Conservation (phyloP, 768 basidiomycete species). For the Hebeloma cylindrosporum region DNA sequence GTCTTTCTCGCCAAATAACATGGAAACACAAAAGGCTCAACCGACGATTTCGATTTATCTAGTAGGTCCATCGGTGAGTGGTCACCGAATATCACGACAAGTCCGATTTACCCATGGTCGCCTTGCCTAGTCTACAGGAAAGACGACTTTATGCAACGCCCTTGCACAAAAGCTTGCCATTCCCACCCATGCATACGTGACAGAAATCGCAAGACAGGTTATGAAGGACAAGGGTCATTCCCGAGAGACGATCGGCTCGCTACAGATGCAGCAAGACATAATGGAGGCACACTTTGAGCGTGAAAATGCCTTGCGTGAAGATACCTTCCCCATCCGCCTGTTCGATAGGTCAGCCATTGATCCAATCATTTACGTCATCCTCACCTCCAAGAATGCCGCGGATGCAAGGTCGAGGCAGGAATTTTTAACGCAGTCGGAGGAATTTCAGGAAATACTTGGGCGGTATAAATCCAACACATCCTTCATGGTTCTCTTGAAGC, state of each 20-base stretch:
- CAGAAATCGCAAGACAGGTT: constrained; percentile 60
- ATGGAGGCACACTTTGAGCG: constrained; percentile 52
- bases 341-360: constrained; percentile 69
- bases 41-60: constrained; percentile 37
- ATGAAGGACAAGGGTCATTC: constrained; percentile 56
- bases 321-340: constrained; percentile 35
- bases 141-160: constrained; percentile 63
- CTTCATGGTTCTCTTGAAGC: constrained; percentile 54
- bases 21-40: constrained; percentile 1
- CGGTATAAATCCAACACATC: constrained; percentile 40
- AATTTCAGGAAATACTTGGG: constrained; percentile 42
- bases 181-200: constrained; percentile 41
- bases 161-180: constrained; percentile 44
- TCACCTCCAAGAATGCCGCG: constrained; percentile 40
- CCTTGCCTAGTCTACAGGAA: constrained; percentile 53
- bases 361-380: constrained; percentile 59
- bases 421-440: constrained; percentile 33
- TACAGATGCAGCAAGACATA: constrained; percentile 66
- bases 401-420: constrained; percentile 36
- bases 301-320: constrained; percentile 34
- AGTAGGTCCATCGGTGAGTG: constrained; percentile 53
- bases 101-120: too few relatives aligned
- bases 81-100: background rate
- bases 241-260: constrained; percentile 44
- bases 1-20: too few relatives aligned